Percentiles rank a stretch among this genome's conserved stretches.
Conservation (phyloP, 2,329 filamentous ascomycete species). For the Lasiodiplodia theobromae region DNA sequence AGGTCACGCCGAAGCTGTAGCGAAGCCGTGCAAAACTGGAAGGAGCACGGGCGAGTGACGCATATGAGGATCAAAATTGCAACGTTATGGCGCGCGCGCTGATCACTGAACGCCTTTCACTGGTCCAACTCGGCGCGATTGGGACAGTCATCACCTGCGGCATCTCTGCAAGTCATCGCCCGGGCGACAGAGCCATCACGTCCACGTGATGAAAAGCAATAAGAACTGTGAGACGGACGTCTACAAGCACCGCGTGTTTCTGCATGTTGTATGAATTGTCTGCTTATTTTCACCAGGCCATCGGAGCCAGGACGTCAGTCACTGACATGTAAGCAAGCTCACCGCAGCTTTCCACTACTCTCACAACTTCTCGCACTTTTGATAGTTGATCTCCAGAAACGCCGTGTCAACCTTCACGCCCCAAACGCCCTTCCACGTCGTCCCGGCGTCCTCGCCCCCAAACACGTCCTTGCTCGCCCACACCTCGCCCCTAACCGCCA, state of each 20-base stretch:
- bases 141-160: too few species aligned
- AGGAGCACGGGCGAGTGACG: not conserved
- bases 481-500: conserved; percentile 45
- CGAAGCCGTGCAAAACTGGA: not conserved
- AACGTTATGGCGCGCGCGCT: not conserved
- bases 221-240: too few species aligned
- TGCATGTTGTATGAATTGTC: too few species aligned
- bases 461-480: conserved; percentile 41
- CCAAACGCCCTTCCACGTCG: conserved; percentile 41
- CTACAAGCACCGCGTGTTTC: too few species aligned
- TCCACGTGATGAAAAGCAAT: too few species aligned
- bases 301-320: too few species aligned
- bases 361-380: conserved; percentile 35
- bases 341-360: too few species aligned
- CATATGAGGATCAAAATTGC: not conserved
- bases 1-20: not conserved
- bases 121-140: not conserved
- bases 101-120: not conserved
- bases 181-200: too few species aligned
- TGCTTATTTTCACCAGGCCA: too few species aligned
- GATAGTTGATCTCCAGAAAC: conserved; percentile 51
- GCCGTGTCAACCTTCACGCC: conserved; percentile 48
- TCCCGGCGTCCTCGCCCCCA: conserved; percentile 30
- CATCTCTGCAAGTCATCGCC: too few species aligned
- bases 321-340: too few species aligned